A percentile compares a stretch with the other conserved stretches of the same genome.
These are phyloP conservation scores for Trichoderma pleuroti DNA, from an alignment of 2,329 filamentous ascomycete species.

Conservation along the genomic window DNA sequence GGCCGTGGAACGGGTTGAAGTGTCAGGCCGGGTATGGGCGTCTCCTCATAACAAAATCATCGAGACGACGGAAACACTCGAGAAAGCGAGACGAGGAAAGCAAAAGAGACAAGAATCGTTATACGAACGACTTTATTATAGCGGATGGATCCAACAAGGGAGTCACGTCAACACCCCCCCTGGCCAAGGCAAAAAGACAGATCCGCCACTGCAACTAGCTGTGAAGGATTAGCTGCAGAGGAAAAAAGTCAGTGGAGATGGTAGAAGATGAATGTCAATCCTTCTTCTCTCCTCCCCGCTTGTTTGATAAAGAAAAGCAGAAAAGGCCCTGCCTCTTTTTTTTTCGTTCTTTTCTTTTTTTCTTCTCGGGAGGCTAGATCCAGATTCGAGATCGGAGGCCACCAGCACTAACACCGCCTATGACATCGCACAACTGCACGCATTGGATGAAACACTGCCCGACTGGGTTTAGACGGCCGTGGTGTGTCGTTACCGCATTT, in stretches of 20 bases:
- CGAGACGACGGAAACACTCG: not conserved
- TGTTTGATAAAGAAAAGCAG: not conserved
- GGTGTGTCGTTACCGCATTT: conserved; percentile 2
- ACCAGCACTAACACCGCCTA: not conserved
- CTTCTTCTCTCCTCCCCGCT: not conserved
- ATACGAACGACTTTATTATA: not conserved
- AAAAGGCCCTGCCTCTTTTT: not conserved
- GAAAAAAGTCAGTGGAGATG: not conserved
- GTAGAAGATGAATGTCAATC: not conserved
- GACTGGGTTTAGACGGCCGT: not conserved
- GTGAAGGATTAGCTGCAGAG: not conserved
- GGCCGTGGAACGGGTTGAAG: not conserved
- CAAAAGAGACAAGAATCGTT: not conserved
- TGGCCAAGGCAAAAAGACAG: not conserved
- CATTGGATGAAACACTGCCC: not conserved
- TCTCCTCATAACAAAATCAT: not conserved
- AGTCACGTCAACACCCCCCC: conserved; percentile 9
- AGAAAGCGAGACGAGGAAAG: not conserved
- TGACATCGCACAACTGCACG: not conserved
- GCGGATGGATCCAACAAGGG: not conserved
- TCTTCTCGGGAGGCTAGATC: not conserved
- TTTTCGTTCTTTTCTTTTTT: not conserved
- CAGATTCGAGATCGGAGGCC: conserved; percentile 11
- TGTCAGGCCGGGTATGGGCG: not conserved
- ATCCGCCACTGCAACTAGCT: not conserved